phyloP scores from a whole-genome alignment of 2,329 filamentous ascomycete genomes.

The Chrysoporthe cubensis region DNA sequence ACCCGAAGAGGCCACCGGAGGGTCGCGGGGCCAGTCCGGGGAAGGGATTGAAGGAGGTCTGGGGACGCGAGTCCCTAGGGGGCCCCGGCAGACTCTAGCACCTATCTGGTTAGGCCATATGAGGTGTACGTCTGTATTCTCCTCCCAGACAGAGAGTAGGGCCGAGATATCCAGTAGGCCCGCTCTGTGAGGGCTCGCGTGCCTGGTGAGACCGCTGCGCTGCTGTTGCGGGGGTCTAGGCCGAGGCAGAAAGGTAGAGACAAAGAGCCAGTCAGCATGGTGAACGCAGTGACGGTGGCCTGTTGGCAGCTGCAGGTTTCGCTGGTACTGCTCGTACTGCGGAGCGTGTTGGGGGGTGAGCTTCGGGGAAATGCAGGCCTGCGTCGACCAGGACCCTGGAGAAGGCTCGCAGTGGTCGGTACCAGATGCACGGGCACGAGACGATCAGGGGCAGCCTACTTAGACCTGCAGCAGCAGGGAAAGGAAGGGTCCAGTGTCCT shows the following conservation, averaged over 20 bases:
- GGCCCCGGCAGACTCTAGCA: neutral
- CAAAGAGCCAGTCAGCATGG: neutral
- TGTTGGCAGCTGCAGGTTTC: neutral
- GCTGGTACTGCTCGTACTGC: neutral
- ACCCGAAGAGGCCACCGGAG: neutral
- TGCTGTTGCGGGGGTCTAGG: neutral
- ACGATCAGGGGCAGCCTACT: neutral
- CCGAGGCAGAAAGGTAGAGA: neutral
- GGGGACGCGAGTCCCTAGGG: neutral
- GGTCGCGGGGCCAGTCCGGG: neutral
- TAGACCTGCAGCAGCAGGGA: neutral
- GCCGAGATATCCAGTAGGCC: conserved; percentile 1
- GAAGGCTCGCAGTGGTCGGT: neutral
- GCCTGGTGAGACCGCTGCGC: neutral
- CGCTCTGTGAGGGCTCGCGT: neutral
- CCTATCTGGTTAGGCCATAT: neutral
- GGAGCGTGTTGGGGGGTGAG: neutral
- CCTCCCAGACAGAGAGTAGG: neutral
- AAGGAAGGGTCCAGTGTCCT: neutral
- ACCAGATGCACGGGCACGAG: neutral
- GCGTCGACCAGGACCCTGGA: neutral
- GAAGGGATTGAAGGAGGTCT: conserved; percentile 1
- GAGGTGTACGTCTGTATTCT: neutral
- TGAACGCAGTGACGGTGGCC: neutral
- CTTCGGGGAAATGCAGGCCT: neutral